These are phyloP conservation scores for Plasmodium adleri DNA, from an alignment of 169 alveolate species.

Conservation along the genomic window DNA sequence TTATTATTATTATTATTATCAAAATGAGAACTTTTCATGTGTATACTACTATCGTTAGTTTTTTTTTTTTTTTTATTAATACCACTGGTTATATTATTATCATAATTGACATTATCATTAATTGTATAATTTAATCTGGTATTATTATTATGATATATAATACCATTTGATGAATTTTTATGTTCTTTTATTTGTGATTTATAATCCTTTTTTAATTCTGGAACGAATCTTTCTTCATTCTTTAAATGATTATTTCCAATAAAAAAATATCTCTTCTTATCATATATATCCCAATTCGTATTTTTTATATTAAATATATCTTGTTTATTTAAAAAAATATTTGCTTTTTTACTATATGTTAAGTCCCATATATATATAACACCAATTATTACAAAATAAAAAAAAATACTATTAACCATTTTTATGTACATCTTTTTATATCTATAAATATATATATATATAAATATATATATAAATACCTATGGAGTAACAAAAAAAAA, in stretches of 20 bases:
- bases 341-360: not conserved
- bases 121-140: slow-evolving; percentile 3
- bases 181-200: slow-evolving; percentile 22
- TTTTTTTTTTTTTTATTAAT: not conserved
- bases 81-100: not conserved
- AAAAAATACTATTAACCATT: not conserved
- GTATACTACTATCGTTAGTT: not conserved
- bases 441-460: not conserved
- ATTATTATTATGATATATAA: not conserved
- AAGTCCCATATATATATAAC: slow-evolving; percentile 8
- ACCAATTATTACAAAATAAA: slow-evolving; percentile 9
- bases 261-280: not conserved
- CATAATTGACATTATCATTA: not conserved
- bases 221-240: slow-evolving; percentile 3
- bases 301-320: not conserved
- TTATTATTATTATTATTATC: not conserved
- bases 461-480: not conserved
- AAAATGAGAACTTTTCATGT: not conserved
- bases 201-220: not conserved
- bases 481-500: no score
- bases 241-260: slow-evolving; percentile 1
- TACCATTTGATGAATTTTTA: not conserved
- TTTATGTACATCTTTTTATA: not conserved
- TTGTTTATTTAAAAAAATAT: not conserved
- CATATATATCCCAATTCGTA: not conserved